phyloP scores from a whole-genome alignment of 306 rosid species.

The Corylus heterophylla region DNA sequence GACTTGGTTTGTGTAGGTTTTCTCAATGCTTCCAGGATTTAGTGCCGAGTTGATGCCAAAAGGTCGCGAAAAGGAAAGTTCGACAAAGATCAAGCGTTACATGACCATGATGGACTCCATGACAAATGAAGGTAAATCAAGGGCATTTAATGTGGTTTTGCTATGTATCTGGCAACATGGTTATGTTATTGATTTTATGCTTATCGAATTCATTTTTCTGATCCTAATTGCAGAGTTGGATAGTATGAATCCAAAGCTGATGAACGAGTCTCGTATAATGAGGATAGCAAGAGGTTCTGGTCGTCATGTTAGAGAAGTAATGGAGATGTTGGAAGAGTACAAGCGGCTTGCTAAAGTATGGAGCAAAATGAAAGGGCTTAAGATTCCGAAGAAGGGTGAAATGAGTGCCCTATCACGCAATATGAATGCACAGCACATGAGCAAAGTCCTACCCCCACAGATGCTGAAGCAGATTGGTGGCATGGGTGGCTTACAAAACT shows the following conservation, averaged over 20 bases:
- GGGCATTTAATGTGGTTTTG: slow-evolving; percentile 1
- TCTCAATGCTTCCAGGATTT: slow-evolving; percentile 85
- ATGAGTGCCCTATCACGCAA: slow-evolving; percentile 72
- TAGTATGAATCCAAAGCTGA: slow-evolving; percentile 74
- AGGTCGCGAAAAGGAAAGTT: slow-evolving; percentile 92
- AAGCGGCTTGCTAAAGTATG: slow-evolving; percentile 77
- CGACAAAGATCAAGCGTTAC: slow-evolving; percentile 83
- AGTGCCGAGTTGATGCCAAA: slow-evolving; percentile 79
- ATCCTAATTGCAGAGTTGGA: slow-evolving; percentile 67
- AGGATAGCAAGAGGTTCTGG: slow-evolving; percentile 87
- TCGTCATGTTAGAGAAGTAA: slow-evolving; percentile 61
- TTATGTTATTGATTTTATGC: slow-evolving; percentile 5
- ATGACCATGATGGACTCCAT: slow-evolving; percentile 99
- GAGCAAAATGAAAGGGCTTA: slow-evolving; percentile 79
- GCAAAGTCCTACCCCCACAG: slow-evolving; percentile 83
- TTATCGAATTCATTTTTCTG: slow-evolving; percentile 9
- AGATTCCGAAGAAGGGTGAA: slow-evolving; percentile 83
- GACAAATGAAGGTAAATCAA: slow-evolving; percentile 78
- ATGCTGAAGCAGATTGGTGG: slow-evolving; percentile 90
- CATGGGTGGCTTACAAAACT: slow-evolving; percentile 77
- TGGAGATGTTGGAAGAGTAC: slow-evolving; percentile 89
- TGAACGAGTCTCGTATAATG: slow-evolving; percentile 76
- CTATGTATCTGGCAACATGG: slow-evolving; percentile 7
- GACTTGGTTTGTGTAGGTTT: slow-evolving; percentile 45
- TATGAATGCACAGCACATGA: slow-evolving; percentile 84